Evolutionary conservation across 257 asterid species (phyloP), one percentile per base, ranked within the genome.

Genomic region (Solanum gandarillasii): DNA sequence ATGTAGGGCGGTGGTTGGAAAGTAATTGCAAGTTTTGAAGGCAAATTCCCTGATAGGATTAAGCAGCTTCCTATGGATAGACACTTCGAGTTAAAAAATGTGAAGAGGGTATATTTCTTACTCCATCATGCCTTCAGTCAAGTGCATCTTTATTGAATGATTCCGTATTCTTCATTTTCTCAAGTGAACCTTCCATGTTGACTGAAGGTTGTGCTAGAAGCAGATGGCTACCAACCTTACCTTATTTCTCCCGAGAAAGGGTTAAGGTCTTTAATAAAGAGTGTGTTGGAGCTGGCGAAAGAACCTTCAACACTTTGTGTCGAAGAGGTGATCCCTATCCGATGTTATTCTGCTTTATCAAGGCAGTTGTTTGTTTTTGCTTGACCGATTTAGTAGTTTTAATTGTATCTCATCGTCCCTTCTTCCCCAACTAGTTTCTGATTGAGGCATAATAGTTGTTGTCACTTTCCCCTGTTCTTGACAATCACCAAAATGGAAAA

Each of bases 181-280:
- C 25, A 86, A 87, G 75, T 93, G 87, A 91, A 83, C 78, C 82
- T 62, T 90, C 87, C 23, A 76, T 36, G 23, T 73, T 74, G 55
- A 71, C 88, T 27, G 72, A 94, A 97, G 99, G 95, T 97, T 89
- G 99, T 97, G 87, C 95, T 97, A 31, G 99, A 97, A 92, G 99
- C 99, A 12, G 99, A 97, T 88, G 99, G 99, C 87, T 97, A 97
- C 91, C 99, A 97, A 88, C 99, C 99, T 34, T 97, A 97, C 91
- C 99, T 96, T 87, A 96, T 97, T 87, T 97, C 99, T 88, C 99
- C 99, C 68, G 99, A 97, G 93, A 96, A 95, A 91, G 99, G 99
- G 83, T 90, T 96, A 92, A 94, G 98, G 92, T 96, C 99, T 35
- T 91, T 96, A 88, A 95, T 96, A 82, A 96, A 96, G 92, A 90